These are phyloP conservation scores for Pseudogymnoascus sp. DNA, from an alignment of 2,329 filamentous ascomycete species.

Conservation along the genomic window DNA sequence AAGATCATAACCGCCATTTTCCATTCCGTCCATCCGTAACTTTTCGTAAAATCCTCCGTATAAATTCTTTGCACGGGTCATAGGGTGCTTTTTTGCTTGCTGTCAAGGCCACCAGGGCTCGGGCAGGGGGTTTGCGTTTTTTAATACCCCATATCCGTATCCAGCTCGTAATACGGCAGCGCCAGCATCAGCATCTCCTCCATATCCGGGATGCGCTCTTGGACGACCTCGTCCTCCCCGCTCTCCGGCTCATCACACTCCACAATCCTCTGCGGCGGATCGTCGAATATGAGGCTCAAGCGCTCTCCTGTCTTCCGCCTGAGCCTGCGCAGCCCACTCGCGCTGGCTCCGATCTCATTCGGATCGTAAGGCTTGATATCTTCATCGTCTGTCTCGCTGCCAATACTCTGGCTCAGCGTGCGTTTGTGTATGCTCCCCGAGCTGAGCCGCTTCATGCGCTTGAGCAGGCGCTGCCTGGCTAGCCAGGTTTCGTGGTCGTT, in stretches of 20 bases:
- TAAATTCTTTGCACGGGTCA: not conserved
- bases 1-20: not conserved
- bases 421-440: conserved; percentile 26
- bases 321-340: conserved; percentile 25
- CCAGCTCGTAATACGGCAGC: not conserved
- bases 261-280: conserved; percentile 27
- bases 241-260: conserved; percentile 28
- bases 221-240: conserved; percentile 20
- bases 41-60: not conserved
- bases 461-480: conserved; percentile 18
- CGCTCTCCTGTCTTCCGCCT: conserved; percentile 26
- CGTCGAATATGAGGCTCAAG: conserved; percentile 27
- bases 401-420: conserved; percentile 26
- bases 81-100: not conserved
- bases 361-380: conserved; percentile 25
- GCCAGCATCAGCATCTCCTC: conserved; percentile 6
- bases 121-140: not conserved
- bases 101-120: not conserved
- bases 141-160: not conserved
- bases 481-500: conserved; percentile 20
- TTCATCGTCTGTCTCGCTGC: conserved; percentile 29
- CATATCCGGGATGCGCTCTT: not conserved
- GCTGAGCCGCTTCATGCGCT: conserved; percentile 24
- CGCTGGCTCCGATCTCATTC: conserved; percentile 23
- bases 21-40: not conserved